Conservation (phyloP, 768 basidiomycete genomes). For the Rhodotorula paludigena region DNA sequence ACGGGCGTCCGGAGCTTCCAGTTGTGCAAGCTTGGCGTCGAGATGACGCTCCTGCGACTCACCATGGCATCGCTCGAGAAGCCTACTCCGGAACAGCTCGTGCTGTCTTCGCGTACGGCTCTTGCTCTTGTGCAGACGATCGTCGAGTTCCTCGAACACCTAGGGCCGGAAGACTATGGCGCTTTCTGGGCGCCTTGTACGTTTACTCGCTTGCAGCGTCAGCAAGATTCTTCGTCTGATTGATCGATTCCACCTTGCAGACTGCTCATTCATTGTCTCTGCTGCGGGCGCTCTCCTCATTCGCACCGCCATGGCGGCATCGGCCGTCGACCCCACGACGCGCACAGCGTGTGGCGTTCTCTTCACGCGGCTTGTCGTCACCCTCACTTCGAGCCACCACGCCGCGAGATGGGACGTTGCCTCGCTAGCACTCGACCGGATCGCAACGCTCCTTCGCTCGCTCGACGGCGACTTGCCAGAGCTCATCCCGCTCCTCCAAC, state of each 20-base stretch:
- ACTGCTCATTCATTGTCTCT: slow-evolving; percentile 17
- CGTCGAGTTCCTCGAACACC: slow-evolving; percentile 14
- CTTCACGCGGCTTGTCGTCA: slow-evolving; percentile 29
- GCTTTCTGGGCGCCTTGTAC: slow-evolving; percentile 6
- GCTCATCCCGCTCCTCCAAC: slow-evolving; percentile 13
- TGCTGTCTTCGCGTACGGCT: neutral
- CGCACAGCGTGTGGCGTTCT: slow-evolving; percentile 19
- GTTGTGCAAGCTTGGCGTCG: slow-evolving; percentile 8
- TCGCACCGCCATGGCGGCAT: neutral
- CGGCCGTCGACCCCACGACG: neutral
- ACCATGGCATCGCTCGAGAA: neutral
- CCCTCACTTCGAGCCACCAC: slow-evolving; percentile 30
- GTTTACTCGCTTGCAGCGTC: neutral
- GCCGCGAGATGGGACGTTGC: slow-evolving; percentile 28
- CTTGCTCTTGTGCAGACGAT: neutral
- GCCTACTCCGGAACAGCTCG: neutral
- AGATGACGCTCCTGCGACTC: neutral
- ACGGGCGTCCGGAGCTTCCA: slow-evolving; percentile 3
- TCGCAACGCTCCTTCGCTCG: slow-evolving; percentile 23
- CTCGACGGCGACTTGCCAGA: slow-evolving; percentile 24
- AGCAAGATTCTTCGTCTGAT: too few species aligned
- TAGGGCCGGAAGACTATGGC: neutral
- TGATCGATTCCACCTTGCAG: too few species aligned
- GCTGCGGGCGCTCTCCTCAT: neutral
- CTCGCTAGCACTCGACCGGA: slow-evolving; percentile 31